Evolutionary conservation across 2,329 filamentous ascomycete genomes (phyloP).

Genomic region (Diaporthe eres): DNA sequence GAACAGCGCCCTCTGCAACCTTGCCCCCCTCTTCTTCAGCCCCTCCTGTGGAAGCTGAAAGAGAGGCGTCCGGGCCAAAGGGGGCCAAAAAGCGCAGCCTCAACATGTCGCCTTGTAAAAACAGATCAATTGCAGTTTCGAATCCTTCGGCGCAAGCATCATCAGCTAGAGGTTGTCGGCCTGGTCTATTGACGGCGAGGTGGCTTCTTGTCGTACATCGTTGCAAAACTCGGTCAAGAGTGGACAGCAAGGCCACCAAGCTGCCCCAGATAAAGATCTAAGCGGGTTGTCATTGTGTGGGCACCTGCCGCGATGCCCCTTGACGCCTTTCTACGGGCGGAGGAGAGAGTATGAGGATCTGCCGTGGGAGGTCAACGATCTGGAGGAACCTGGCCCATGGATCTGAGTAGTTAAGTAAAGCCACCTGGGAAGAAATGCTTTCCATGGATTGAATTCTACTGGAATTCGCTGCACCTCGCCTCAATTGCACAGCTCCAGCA

Average conservation of each 20-base stretch:
- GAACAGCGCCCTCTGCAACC: neutral
- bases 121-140: neutral
- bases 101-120: neutral
- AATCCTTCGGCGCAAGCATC: neutral
- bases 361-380: neutral
- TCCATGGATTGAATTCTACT: neutral
- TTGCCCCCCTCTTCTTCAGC: neutral
- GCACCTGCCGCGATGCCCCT: neutral
- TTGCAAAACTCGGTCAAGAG: neutral
- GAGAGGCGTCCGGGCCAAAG: neutral
- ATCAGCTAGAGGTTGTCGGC: neutral
- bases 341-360: neutral
- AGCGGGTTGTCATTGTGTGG: conserved; percentile 10
- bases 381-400: neutral
- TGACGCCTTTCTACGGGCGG: neutral
- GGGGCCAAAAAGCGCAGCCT: conserved; percentile 11
- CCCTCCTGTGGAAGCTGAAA: neutral
- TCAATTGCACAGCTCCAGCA: neutral
- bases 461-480: neutral
- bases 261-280: neutral
- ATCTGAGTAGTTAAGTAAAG: neutral
- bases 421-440: neutral
- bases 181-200: neutral
- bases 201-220: neutral
- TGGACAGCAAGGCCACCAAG: neutral